Evolutionary conservation across 2,329 filamentous ascomycete species (phyloP).

Genomic region (Rhinocladiella similis): DNA sequence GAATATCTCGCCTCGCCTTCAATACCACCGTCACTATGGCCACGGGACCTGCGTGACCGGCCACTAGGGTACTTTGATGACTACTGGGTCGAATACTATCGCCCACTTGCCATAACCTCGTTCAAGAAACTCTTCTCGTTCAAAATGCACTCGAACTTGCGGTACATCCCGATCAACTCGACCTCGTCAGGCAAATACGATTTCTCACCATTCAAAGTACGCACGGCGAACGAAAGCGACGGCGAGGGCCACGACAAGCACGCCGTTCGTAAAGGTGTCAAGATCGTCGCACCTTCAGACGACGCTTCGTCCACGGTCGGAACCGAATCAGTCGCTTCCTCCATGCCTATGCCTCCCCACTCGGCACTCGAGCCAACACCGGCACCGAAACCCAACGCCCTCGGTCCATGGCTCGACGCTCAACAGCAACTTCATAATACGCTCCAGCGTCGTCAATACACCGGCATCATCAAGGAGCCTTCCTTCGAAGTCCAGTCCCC

Average conservation of each 20-base stretch:
- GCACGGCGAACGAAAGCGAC: conserved; percentile 58
- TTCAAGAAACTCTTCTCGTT: conserved; percentile 91
- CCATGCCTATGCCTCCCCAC: conserved; percentile 11
- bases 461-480: conserved; percentile 60
- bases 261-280: conserved; percentile 62
- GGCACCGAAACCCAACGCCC: conserved; percentile 32
- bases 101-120: conserved; percentile 81
- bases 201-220: conserved; percentile 82
- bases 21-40: conserved; percentile 51
- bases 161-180: conserved; percentile 74
- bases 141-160: conserved; percentile 85
- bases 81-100: conserved; percentile 97
- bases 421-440: conserved; percentile 33
- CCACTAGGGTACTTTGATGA: conserved; percentile 73
- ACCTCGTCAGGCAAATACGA: conserved; percentile 75
- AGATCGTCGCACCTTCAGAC: conserved; percentile 63
- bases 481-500: conserved; percentile 33
- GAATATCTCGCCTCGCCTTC: conserved; percentile 65
- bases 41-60: conserved; percentile 40
- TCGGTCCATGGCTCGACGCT: conserved; percentile 34
- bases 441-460: conserved; percentile 35
- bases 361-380: conserved; percentile 19
- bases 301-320: conserved; percentile 34
- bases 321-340: conserved; percentile 32
- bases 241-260: conserved; percentile 63